Evolutionary conservation across 1,284 basidiomycete species (phyloP).

Genomic region (Ganoderma multipileum): DNA sequence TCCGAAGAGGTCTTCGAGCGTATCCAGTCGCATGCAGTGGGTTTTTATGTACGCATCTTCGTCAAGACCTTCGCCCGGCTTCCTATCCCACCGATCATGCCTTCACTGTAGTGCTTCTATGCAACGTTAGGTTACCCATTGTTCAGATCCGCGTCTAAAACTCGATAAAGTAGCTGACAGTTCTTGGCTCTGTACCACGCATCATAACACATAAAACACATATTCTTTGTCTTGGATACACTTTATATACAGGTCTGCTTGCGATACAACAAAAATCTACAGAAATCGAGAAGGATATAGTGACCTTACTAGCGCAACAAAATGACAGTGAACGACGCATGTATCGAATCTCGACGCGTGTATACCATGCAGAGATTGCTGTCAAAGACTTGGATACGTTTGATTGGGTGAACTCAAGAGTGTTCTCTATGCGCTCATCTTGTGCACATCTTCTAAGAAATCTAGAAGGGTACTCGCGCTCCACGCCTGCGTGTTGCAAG

Average conservation of each 20-base stretch:
- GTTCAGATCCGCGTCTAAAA: too few relatives aligned
- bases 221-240: background rate
- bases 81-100: background rate
- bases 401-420: background rate
- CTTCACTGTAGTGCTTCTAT: background rate
- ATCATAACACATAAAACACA: too few relatives aligned
- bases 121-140: too few relatives aligned
- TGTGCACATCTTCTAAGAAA: conserved; percentile 80
- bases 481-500: conserved; percentile 94
- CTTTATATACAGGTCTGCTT: background rate
- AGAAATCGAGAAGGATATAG: background rate
- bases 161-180: too few relatives aligned
- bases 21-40: background rate
- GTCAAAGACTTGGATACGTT: background rate
- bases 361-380: background rate
- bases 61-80: background rate
- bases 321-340: background rate
- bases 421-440: conserved; percentile 32
- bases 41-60: background rate
- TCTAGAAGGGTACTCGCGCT: conserved; percentile 88
- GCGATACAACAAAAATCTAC: background rate
- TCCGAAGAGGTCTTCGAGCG: background rate
- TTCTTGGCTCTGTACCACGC: too few relatives aligned
- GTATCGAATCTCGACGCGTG: background rate
- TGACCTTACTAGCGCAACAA: background rate